Evolutionary conservation across 2,329 filamentous ascomycete species (phyloP).

Genomic region (Penicillium sp.): DNA sequence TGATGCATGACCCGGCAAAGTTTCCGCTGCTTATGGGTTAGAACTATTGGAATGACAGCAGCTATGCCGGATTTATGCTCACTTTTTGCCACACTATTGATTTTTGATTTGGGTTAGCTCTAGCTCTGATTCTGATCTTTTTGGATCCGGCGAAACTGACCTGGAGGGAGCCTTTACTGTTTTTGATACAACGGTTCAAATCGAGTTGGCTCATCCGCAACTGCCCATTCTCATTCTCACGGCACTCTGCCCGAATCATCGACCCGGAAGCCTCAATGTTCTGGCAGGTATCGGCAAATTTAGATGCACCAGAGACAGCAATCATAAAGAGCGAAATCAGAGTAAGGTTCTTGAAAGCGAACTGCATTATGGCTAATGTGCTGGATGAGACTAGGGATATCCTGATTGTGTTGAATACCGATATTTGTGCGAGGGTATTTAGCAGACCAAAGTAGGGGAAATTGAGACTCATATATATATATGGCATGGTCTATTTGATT

Average conservation of each 20-base stretch:
- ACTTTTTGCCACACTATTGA: slow-evolving; percentile 22
- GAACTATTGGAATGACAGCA: not conserved
- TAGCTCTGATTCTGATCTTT: too few relatives aligned
- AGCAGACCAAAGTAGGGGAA: not conserved
- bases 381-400: not conserved
- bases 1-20: slow-evolving; percentile 27
- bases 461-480: not conserved
- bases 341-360: slow-evolving; percentile 24
- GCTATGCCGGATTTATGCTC: not conserved
- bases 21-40: slow-evolving; percentile 22
- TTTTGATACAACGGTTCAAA: slow-evolving; percentile 30
- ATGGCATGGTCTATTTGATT: not conserved
- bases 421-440: not conserved
- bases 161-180: slow-evolving; percentile 24
- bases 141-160: slow-evolving; percentile 2
- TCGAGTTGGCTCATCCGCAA: slow-evolving; percentile 19
- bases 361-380: slow-evolving; percentile 18
- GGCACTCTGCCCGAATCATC: slow-evolving; percentile 23
- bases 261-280: slow-evolving; percentile 24
- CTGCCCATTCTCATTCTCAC: slow-evolving; percentile 22
- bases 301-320: slow-evolving; percentile 24
- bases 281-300: slow-evolving; percentile 27
- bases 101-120: not conserved
- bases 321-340: slow-evolving; percentile 25
- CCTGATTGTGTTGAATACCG: not conserved